Evolutionary conservation across 2,329 filamentous ascomycete species (phyloP).

Genomic region (Beauveria varroae): DNA sequence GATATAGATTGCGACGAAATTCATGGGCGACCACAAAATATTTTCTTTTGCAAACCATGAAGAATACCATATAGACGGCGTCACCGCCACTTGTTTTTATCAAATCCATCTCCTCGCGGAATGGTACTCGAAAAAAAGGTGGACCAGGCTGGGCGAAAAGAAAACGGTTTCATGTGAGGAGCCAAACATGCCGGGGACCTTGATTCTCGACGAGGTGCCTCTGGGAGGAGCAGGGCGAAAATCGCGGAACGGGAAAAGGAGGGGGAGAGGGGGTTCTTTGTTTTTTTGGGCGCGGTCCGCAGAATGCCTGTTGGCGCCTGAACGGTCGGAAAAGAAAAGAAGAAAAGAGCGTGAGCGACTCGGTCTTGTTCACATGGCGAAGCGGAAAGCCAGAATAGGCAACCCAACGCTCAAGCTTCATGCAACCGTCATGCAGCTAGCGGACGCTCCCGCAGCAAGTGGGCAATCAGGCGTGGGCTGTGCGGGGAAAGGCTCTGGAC

Average conservation of each 20-base stretch:
- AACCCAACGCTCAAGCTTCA: constrained; percentile 1
- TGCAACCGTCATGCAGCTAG: constrained; percentile 6
- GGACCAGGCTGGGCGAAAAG: neutral
- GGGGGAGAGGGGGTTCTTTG: neutral
- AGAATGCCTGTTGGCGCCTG: neutral
- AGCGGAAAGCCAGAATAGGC: neutral
- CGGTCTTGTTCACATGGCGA: neutral
- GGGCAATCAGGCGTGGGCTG: neutral
- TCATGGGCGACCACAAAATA: constrained; percentile 1
- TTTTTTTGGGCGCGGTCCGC: neutral
- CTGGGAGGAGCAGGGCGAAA: neutral
- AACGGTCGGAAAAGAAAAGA: neutral
- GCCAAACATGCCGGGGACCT: neutral
- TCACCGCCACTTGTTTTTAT: constrained; percentile 7
- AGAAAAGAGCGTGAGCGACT: neutral
- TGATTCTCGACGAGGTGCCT: neutral
- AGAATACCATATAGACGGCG: constrained; percentile 12
- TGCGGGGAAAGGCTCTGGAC: constrained; percentile 2
- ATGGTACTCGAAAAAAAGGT: constrained; percentile 9
- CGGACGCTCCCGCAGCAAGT: constrained; percentile 10
- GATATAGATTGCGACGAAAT: constrained; percentile 4
- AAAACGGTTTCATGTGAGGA: constrained; percentile 1
- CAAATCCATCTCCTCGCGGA: constrained; percentile 12
- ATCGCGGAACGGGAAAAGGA: neutral
- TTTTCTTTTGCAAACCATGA: neutral